Conservation (phyloP, 495 filamentous ascomycete genomes). For the Neurospora sp. region DNA sequence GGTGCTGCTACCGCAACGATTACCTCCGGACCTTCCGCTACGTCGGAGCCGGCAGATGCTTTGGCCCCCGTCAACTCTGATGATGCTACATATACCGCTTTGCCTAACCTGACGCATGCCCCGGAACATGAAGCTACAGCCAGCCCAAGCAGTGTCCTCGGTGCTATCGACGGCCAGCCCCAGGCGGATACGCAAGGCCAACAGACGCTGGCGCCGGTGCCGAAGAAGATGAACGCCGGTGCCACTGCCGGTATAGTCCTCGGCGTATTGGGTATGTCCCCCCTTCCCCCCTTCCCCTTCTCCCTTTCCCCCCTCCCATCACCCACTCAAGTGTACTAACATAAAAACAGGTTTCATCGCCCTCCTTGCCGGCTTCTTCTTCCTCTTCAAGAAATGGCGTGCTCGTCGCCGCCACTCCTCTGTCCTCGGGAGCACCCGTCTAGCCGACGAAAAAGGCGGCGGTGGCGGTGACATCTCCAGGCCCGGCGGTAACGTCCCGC, state of each 20-base stretch:
- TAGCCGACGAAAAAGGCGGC: neutral
- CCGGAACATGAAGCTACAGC: neutral
- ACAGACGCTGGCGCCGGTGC: neutral
- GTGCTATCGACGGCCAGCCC: neutral
- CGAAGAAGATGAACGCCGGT: neutral
- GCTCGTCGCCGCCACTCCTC: neutral
- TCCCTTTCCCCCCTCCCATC: neutral
- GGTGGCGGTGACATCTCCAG: neutral
- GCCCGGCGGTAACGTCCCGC: neutral
- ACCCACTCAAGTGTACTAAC: too few relatives aligned
- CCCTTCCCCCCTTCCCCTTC: neutral
- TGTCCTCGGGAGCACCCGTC: neutral
- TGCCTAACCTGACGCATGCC: neutral
- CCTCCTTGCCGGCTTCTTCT: neutral
- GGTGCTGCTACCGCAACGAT: neutral
- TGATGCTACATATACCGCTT: neutral
- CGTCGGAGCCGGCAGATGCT: neutral
- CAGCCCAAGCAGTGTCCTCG: neutral
- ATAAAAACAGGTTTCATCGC: neutral
- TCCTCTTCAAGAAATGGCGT: neutral
- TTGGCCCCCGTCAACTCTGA: neutral
- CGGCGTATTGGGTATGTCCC: neutral
- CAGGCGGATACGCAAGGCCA: neutral
- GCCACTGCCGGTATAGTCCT: neutral
- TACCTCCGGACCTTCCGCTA: neutral